Evolutionary conservation across 805 yeast species (phyloP), one percentile per base, ranked within the genome.

Genomic region (Candida schatavii): DNA sequence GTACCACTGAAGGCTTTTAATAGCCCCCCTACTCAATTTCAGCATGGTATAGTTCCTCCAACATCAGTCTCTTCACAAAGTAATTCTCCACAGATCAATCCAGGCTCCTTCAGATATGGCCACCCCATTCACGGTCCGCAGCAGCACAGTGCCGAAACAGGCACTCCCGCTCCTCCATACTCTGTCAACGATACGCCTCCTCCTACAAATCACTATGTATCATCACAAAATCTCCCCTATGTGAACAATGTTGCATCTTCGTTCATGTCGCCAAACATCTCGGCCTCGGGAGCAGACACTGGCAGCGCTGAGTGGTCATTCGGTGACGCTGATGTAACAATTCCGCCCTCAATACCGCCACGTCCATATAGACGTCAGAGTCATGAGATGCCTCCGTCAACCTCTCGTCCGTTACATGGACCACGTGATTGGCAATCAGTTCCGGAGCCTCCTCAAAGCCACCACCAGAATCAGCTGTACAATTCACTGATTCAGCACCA

Each of bases 401-500:
- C 46, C 13, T 14, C 40, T 25, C 25, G 35, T 4, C 45, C 39
- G 11, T 39, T 41, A 4, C 23, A 36, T 25, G 30, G 34, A 18
- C 27, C 41, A 34, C 10, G 37, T 10, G 31, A 31, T 20, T 19
- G 36, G 27, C 29, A 30, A 11, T 15, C 43, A 11, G 10, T 30
- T 32, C 28, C 33, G 21, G 33, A 21, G 36, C 39, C 13, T 33
- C 42, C 28, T 13, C 34, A 30, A 37, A 35, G 18, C 28, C 41
- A 26, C 37, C 41, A 26, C 37, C 37, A 27, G 41, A 41, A 14
- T 41, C 45, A 31, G 41, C 45, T 32, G 15, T 18, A 11, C 11
- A 5, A 37, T 9, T 37, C 36, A 9, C 39, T 32, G 25, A 32
- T n/a, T n/a, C n/a, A n/a, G n/a, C n/a, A n/a, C n/a, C n/a, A n/a